Evolutionary conservation across 495 filamentous ascomycete species (phyloP), one percentile per base, ranked within the genome.

Genomic region (Lophiostoma macrostomum): DNA sequence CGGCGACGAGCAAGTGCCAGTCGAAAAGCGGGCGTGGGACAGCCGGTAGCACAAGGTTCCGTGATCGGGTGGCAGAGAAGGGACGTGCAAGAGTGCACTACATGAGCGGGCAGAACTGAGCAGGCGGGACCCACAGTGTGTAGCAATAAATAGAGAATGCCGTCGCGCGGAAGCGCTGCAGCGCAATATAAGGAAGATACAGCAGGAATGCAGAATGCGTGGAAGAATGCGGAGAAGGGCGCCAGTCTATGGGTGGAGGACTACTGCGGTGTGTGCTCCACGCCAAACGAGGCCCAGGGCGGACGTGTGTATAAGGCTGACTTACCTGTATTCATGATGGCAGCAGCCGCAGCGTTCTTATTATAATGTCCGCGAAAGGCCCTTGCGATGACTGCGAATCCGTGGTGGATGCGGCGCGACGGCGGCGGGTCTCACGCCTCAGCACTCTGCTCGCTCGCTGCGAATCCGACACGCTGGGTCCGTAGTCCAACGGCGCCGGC

Each of bases 291-390:
- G 48, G n/a, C n/a, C n/a, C n/a, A n/a, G 54, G 32, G 14, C 31
- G 39, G 51, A 20, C 20, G 31, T 45, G 16, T 28, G 30, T 44
- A 31, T 62, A 59, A 60, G 60, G 60, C 60, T 64, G 55, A 60
- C 60, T 60, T 52, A 64, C 60, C 60, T 60, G 52, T 46, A 53
- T 64, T 64, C 60, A 64, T 63, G 30, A 56, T 56, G 45, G 53
- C 25, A 45, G 54, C 52, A 47, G 56, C 47, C 30, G 50, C 49
- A 32, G 19, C 29, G 20, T 6, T 31, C 16, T 35, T 47, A 24
- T 45, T 55, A 47, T 38, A 47, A 48, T 50, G 46, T 49, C 55
- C 42, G 54, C 38, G n/a, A 22, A n/a, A 30, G 32, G 52, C 22
- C 49, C 34, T 36, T 20, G 19, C 37, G 13, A 28, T n/a, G n/a